Conservation (phyloP, 306 rosid genomes). For the Corylus avellana region DNA sequence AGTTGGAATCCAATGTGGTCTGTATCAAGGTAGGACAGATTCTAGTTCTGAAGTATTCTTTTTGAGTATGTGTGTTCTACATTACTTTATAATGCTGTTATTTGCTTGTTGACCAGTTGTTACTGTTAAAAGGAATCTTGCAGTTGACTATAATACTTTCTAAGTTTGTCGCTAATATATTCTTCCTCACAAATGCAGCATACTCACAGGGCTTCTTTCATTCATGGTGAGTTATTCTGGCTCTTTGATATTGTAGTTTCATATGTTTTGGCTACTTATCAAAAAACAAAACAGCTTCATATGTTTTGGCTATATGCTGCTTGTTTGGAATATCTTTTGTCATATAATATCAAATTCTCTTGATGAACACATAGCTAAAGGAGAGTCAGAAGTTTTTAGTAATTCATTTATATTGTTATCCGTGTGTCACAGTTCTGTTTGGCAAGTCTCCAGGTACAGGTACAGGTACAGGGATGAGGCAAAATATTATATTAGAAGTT, state of each 20-base stretch:
- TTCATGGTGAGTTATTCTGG: conserved; percentile 73
- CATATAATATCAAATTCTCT: conserved; percentile 1
- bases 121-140: conserved; percentile 16
- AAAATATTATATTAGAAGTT: neutral
- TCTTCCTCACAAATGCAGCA: conserved; percentile 61
- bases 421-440: neutral
- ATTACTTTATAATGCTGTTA: conserved; percentile 11
- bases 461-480: neutral
- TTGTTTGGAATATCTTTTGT: neutral
- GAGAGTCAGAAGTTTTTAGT: neutral
- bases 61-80: neutral
- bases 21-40: conserved; percentile 77
- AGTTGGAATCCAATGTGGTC: conserved; percentile 99
- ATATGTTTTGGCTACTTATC: neutral
- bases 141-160: conserved; percentile 12
- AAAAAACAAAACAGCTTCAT: neutral
- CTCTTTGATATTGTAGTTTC: conserved; percentile 24
- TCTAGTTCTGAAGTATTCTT: neutral
- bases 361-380: neutral
- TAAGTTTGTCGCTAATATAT: conserved; percentile 38
- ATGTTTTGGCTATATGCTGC: neutral
- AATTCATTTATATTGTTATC: neutral
- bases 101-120: conserved; percentile 17
- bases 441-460: neutral
- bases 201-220: conserved; percentile 95